Conservation (phyloP, 305 asterid genomes). For the Salvia sclarea region DNA sequence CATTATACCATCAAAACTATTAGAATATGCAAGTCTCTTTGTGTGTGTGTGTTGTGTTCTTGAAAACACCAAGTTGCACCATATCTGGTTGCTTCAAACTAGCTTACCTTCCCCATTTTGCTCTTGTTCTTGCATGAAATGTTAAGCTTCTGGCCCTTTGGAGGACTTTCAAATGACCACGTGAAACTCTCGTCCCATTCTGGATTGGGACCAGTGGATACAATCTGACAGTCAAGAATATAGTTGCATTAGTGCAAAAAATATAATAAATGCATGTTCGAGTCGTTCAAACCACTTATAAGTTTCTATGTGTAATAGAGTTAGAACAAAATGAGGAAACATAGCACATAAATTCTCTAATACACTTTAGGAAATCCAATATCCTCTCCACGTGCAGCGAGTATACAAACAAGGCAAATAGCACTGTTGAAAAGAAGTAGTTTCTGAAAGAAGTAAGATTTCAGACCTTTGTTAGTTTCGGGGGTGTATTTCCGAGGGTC, state of each 20-base stretch:
- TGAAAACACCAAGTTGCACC: background rate
- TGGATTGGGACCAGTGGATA: constrained; percentile 92
- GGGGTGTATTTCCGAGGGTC: constrained; percentile 88
- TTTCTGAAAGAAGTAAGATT: background rate
- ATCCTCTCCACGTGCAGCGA: too few relatives aligned
- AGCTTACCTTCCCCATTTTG: constrained; percentile 93
- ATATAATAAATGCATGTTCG: too few relatives aligned
- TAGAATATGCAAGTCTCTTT: background rate
- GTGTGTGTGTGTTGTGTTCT: background rate
- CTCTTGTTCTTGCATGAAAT: constrained; percentile 99
- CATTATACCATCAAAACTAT: constrained; percentile 21
- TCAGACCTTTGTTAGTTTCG: constrained; percentile 71
- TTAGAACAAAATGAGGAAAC: too few relatives aligned
- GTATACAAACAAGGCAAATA: too few relatives aligned
- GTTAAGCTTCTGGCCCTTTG: constrained; percentile 97
- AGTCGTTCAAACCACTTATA: background rate
- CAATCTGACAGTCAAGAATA: constrained; percentile 46
- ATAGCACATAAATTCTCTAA: too few relatives aligned
- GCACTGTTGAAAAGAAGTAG: background rate
- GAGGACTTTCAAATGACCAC: constrained; percentile 97
- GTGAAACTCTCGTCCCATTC: constrained; percentile 96
- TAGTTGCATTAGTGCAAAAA: too few relatives aligned
- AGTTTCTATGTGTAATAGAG: too few relatives aligned
- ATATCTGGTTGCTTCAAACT: background rate
- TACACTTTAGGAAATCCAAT: too few relatives aligned